Base-by-base conservation (phyloP, 179 eudicot genomes). In the Gypsophila paniculata region DNA sequence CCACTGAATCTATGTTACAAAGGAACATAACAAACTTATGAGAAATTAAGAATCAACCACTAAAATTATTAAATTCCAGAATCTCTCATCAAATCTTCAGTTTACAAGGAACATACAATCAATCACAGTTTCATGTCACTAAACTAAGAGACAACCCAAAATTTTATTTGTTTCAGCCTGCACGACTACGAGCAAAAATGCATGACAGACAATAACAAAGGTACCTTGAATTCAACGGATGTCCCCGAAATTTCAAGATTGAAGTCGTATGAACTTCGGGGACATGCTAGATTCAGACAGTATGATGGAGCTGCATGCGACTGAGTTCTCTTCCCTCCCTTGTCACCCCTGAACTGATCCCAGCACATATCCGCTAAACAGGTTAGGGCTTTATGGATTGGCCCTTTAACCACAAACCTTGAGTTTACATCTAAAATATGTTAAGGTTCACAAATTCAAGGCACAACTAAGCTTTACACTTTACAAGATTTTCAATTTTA, bases 171-270 rank as follows among this genome's bases (percentile, higher is more conserved):
- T 39, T 46, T 69, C 61, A 64, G 19, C 65, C 17, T 19, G n/a
- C 71, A 59, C 18, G 46, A 17, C 18, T 17, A 36, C 51, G 22
- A 64, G 49, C 32, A 48, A 38, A 44, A 51, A 48, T 61, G 58
- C 76, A 67, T 7, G 72, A 38, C 29, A 66, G 72, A 65, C 44
- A 44, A 65, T 19, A 29, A 75, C 68, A 65, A 63, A 6, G 60
- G 18, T 82, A 92, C 99, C 99, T 90, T 92, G 78, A 95, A 95
- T 75, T 89, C 93, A 57, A 85, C 96, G 75, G 83, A 76, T 3
- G 93, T 84, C 83, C 85, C 89, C 9, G 90, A 86, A 60, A 81
- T 82, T 70, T 85, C 99, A 78, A 88, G 82, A 76, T 76, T 79
- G 49, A 85, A 61, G 81, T 86, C 89, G 75, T 90, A 92, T 44